Evolutionary conservation across 2,329 filamentous ascomycete species (phyloP), one percentile per base, ranked within the genome.

Genomic region (Pseudocercospora fuligena): DNA sequence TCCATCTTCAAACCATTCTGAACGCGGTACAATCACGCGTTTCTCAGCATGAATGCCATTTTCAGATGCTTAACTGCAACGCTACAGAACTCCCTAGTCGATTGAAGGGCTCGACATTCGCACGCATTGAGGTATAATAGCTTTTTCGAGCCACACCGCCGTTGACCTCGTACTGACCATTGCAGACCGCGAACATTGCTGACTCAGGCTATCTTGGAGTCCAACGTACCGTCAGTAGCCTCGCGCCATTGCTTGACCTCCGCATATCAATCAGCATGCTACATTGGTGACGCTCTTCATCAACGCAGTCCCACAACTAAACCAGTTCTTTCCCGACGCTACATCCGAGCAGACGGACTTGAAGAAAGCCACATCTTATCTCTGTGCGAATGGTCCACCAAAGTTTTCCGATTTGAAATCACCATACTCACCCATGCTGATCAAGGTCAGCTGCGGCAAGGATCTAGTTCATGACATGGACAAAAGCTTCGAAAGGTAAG

Each of bases 121-220:
- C 27, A 19, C 54, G 54, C 4, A 58, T 58, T 25, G 54, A 58
- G n/a, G 54, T 58, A 58, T 27, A 31, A 3, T 14, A 54, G 23
- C 25, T 25, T 27, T 5, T 8, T 46, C 40, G 3, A 14, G 21
- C 19, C 43, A 27, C 11, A 40, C 12, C 12, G 31, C 6, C 47
- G 5, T 6, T 47, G 11, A 14, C 16, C 31, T 7, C 36, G 23
- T 53, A 47, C 64, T 64, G 27, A 65, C 61, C 36, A 7, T 2
- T 23, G 11, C 25, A 83, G 80, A 68, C 80, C 0, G 75, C 80
- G 2, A 82, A 82, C 66, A 79, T 83, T n/a, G 69, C 74, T 9
- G 81, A 83, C 61, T 11, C 29, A 0, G 68, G 65, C n/a, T 81
- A 77, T 56, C 29, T 81, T 2, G 80, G 80, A 0, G 68, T 74